Percentiles rank a stretch among this genome's conserved stretches.
phyloP scores from a whole-genome alignment of 2,329 filamentous ascomycete genomes.

The Aspergillus pseudoviridinutans region DNA sequence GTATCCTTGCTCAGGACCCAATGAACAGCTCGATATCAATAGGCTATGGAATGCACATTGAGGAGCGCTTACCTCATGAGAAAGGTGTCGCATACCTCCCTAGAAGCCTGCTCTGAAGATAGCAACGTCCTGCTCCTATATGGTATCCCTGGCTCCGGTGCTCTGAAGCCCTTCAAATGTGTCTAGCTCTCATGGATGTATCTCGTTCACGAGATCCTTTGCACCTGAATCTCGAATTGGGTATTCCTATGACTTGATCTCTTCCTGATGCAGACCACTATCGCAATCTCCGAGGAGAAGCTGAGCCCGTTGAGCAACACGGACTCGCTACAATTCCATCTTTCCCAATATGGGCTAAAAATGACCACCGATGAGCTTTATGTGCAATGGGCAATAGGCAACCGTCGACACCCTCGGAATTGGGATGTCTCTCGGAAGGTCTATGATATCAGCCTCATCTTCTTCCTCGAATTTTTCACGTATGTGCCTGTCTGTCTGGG shows the following conservation, averaged over 20 bases:
- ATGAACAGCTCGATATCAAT: neutral
- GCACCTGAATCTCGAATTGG: neutral
- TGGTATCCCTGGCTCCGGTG: neutral
- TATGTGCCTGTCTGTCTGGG: slow-evolving; percentile 11
- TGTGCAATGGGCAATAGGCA: slow-evolving; percentile 28
- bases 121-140: neutral
- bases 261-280: neutral
- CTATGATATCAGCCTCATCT: slow-evolving; percentile 26
- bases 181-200: neutral
- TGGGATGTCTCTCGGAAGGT: slow-evolving; percentile 25
- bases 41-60: neutral
- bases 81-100: neutral
- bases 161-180: neutral
- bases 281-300: slow-evolving; percentile 3
- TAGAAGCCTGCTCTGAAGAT: neutral
- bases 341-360: slow-evolving; percentile 25
- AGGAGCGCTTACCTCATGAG: neutral
- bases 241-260: neutral
- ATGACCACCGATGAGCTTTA: slow-evolving; percentile 27
- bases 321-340: slow-evolving; percentile 13
- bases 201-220: neutral
- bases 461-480: slow-evolving; percentile 32
- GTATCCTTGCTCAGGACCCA: neutral
- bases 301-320: slow-evolving; percentile 14
- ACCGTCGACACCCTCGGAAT: slow-evolving; percentile 30